A percentile compares a stretch with the other conserved stretches of the same genome.
Conservation (phyloP, 2,329 filamentous ascomycete species). For the Aureobasidium leucospermi region DNA sequence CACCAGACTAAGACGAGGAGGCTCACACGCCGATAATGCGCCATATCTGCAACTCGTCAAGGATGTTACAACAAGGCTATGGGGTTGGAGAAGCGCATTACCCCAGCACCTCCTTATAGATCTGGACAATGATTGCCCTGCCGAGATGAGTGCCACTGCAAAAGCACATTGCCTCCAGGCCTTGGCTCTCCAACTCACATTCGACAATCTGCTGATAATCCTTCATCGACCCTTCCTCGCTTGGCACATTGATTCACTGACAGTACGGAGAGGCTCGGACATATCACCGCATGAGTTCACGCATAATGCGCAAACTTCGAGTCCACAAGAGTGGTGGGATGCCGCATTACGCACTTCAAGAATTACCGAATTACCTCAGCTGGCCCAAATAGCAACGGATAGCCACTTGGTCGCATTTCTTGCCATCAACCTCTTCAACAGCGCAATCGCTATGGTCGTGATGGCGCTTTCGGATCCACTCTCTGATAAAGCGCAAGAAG, state of each 20-base stretch:
- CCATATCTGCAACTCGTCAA: conserved; percentile 19
- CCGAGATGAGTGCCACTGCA: conserved; percentile 13
- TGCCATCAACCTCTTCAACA: conserved; percentile 40
- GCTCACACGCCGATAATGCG: conserved; percentile 8
- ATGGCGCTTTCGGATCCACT: conserved; percentile 37
- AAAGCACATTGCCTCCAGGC: conserved; percentile 30
- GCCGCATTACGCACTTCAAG: conserved; percentile 35
- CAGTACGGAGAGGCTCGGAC: background rate
- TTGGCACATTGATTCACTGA: conserved; percentile 25
- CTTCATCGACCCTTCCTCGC: conserved; percentile 37
- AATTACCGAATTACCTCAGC: conserved; percentile 28
- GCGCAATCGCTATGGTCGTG: conserved; percentile 37
- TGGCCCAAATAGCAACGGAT: conserved; percentile 33
- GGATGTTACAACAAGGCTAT: conserved; percentile 19
- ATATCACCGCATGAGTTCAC: background rate
- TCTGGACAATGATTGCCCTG: conserved; percentile 18
- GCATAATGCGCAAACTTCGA: conserved; percentile 17
- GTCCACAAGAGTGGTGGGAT: conserved; percentile 29
- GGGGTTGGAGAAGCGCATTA: conserved; percentile 22
- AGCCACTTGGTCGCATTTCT: conserved; percentile 40
- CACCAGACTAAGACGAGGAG: conserved; percentile 12
- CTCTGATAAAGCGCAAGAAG: conserved; percentile 35
- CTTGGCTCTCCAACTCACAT: conserved; percentile 37
- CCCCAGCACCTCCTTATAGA: conserved; percentile 22
- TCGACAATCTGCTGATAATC: conserved; percentile 37